Base-by-base conservation (phyloP, 495 filamentous ascomycete genomes). In the Monascus purpureus region DNA sequence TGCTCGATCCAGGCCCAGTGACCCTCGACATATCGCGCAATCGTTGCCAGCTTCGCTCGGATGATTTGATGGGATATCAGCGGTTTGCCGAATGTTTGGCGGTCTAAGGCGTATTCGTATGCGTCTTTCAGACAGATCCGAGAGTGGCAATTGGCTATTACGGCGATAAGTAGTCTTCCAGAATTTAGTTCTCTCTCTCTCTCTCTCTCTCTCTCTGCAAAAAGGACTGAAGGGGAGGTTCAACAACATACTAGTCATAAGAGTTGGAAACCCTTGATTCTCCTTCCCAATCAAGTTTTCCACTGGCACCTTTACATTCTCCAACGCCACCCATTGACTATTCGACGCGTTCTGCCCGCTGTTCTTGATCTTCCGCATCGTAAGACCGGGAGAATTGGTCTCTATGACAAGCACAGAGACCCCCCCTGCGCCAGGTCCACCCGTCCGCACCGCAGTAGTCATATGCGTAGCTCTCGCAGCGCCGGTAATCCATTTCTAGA, bases 301-400 rank as follows among this genome's bases (percentile, higher is more conserved):
- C 14, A 55, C 45, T 5, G 63, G 59, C 12, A 68, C 64, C 8
- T 36, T 40, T 2, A 68, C 63, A 28, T 66, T 57, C n/a, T 65
- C 58, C 7, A 68, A 46, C 17, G 57, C 56, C 22, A 68, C 57
- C 31, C 64, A 65, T 9, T 61, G 25, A 51, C 8, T 48, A 57
- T 55, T 55, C 29, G 55, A 59, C 4, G 58, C 58, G 36, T 58
- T 56, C 0, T 59, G 53, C 9, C 80, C 66, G 7, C 81, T 86
- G 53, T 92, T 88, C 15, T 68, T 68, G 16, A 82, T 92, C 63
- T 84, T 77, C 52, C 84, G 77, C 27, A 72, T 54, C 47, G 68
- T 58, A 13, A 73, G 58, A 1, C 68, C 68, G 1, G 45, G 33
- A n/a, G 55, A 48, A 20, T 53, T 43, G 29, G 70, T 40, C 2